Base-by-base conservation (phyloP, 371 early-diverging fungal genomes). In the Apophysomyces variabilis region DNA sequence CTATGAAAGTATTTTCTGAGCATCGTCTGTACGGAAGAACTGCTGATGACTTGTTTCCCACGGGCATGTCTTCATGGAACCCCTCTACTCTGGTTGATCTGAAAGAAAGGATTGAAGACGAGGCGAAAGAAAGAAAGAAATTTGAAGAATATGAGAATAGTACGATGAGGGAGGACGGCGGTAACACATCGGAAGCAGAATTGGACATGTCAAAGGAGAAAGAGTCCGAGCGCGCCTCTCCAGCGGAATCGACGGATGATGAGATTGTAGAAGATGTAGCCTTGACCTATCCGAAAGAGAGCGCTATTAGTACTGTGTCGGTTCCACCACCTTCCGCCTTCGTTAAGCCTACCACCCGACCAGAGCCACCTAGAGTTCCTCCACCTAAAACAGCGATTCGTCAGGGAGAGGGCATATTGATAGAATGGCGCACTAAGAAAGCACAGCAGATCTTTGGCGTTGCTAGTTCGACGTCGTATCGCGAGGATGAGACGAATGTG, bases 331-430 rank as follows among this genome's bases (percentile, higher is more conserved):
- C 44, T 0, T 50, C 46, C 16, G 39, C 66, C 3, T 32, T 62
- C 5, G 54, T 50, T 16, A 43, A 47, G 39, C 62, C n/a, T 14
- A 32, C 32, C 13, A 8, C 4, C 21, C 46, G 7, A 37, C 54
- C 62, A 62, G n/a, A 62, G 44, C 45, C 12, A 45, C 9, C 58
- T 47, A 38, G 18, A 43, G 38, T 47, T 58, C 16, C 50, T 62
- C 47, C 45, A 39, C 64, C 64, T 12, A 50, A 39, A 21, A 56
- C 38, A 0, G 72, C 58, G 13, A 66, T 80, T 58, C 67, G 81
- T 13, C 71, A 85, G 67, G 81, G 83, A 21, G 79, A 78, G 61
- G 82, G 75, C 7, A 66, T 82, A 18, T 18, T 78, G 5, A 32
- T 78, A 16, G 70, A 73, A 57, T 82, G 78, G 78, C 60, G 45